A percentile compares a stretch with the other conserved stretches of the same genome.
Evolutionary conservation across 257 asterid genomes (phyloP).

Genomic region (Cordia subcordata): DNA sequence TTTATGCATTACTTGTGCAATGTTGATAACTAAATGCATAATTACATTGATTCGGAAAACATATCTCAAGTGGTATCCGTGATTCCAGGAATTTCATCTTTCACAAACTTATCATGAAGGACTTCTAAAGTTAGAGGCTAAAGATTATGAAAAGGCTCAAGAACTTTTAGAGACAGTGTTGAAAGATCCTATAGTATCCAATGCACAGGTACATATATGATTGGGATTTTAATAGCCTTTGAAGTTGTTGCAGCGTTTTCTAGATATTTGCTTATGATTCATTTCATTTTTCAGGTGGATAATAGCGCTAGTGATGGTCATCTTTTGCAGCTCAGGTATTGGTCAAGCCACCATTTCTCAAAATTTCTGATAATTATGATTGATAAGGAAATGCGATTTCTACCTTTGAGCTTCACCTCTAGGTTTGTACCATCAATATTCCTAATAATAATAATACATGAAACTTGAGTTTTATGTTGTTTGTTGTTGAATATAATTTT

Average conservation of each 20-base stretch:
- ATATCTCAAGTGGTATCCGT: slow-evolving; percentile 9
- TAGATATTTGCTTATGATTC: slow-evolving; percentile 7
- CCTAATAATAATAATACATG: no score
- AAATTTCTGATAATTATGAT: not conserved
- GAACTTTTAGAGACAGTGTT: slow-evolving; percentile 73
- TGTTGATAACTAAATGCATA: not conserved
- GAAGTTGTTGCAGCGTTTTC: slow-evolving; percentile 11
- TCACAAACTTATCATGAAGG: slow-evolving; percentile 94
- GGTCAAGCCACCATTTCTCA: slow-evolving; percentile 9
- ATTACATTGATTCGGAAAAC: no score
- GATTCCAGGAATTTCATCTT: slow-evolving; percentile 75
- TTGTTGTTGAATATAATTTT: no score
- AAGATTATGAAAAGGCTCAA: slow-evolving; percentile 79
- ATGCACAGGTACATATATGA: slow-evolving; percentile 58
- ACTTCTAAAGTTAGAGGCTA: slow-evolving; percentile 72
- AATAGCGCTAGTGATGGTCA: slow-evolving; percentile 74
- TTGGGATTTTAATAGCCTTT: slow-evolving; percentile 12
- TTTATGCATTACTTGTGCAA: slow-evolving; percentile 4
- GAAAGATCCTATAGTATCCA: slow-evolving; percentile 77
- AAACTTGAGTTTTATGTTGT: no score
- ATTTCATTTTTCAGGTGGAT: slow-evolving; percentile 56
- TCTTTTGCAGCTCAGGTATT: slow-evolving; percentile 91
- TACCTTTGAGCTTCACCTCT: not conserved
- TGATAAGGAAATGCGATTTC: not conserved
- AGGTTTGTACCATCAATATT: no score